phyloP scores from a whole-genome alignment of 164 flowering plant species.

The Platanus orientalis region DNA sequence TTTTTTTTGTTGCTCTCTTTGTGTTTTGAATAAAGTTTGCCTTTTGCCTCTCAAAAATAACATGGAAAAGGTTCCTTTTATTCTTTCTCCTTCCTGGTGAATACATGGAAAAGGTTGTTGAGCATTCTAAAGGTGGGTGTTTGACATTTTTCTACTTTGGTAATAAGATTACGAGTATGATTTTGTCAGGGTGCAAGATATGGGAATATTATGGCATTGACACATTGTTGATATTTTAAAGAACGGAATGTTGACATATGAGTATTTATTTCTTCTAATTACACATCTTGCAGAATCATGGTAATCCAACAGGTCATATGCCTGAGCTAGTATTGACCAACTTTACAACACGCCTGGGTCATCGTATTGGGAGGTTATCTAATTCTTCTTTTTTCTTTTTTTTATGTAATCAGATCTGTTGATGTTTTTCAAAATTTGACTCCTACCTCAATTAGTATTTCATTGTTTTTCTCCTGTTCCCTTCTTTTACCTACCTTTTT shows the following conservation, averaged over 20 bases:
- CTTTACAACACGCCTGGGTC: constrained; percentile 88
- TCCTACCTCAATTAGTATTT: too few relatives aligned
- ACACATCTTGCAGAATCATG: constrained; percentile 65
- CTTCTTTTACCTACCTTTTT: background rate
- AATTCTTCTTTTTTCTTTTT: too few relatives aligned
- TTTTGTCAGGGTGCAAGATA: background rate
- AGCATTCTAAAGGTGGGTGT: too few relatives aligned
- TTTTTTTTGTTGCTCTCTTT: too few relatives aligned
- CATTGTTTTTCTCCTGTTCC: background rate
- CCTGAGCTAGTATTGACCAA: constrained; percentile 82
- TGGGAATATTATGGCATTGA: background rate
- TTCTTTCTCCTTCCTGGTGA: too few relatives aligned
- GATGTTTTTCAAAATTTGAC: background rate
- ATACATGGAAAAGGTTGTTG: too few relatives aligned
- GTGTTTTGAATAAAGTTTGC: too few relatives aligned
- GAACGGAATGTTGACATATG: background rate
- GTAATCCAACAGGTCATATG: constrained; percentile 81
- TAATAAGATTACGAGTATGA: background rate
- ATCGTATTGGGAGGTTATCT: constrained; percentile 79
- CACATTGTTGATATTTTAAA: background rate
- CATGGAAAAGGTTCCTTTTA: too few relatives aligned
- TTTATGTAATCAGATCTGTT: too few relatives aligned
- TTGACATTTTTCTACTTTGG: too few relatives aligned
- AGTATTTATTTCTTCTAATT: background rate
- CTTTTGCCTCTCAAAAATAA: too few relatives aligned